Percentiles rank a stretch among this genome's conserved stretches.
Evolutionary conservation across 2,329 filamentous ascomycete species (phyloP).

Genomic region (Penicillium sp.): DNA sequence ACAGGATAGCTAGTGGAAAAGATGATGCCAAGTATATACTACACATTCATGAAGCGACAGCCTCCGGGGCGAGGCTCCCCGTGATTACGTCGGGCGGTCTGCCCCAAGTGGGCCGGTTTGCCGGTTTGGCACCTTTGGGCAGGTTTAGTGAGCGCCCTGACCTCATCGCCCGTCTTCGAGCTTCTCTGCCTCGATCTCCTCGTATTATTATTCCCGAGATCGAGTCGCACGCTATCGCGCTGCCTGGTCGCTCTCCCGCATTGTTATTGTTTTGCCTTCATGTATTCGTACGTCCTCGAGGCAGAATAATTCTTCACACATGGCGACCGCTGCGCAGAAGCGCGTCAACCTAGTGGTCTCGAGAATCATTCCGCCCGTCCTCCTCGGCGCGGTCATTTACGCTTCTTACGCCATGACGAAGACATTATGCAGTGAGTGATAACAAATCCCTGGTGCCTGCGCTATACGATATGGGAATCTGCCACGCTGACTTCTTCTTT

Average conservation of each 20-base stretch:
- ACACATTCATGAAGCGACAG: background rate
- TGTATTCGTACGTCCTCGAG: constrained; percentile 27
- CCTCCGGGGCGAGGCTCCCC: constrained; percentile 5
- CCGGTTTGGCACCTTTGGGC: background rate
- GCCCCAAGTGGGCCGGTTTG: constrained; percentile 1
- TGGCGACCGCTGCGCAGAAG: constrained; percentile 46
- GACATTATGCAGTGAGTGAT: constrained; percentile 68
- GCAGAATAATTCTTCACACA: constrained; percentile 28
- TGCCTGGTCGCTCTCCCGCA: constrained; percentile 10
- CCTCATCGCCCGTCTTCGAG: constrained; percentile 2
- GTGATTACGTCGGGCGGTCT: constrained; percentile 24
- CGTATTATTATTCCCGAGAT: background rate
- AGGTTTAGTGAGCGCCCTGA: constrained; percentile 4
- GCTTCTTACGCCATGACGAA: constrained; percentile 74
- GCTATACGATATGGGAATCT: background rate
- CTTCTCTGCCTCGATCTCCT: background rate
- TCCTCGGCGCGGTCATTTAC: constrained; percentile 71
- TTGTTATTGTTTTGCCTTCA: constrained; percentile 13
- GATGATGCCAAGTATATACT: background rate
- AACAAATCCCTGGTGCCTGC: background rate
- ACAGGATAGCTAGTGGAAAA: background rate
- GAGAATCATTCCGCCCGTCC: constrained; percentile 71
- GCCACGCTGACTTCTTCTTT: constrained; percentile 8
- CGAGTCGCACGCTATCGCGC: constrained; percentile 10
- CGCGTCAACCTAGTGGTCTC: constrained; percentile 65